Percentiles rank a stretch among this genome's conserved stretches.
Conservation (phyloP, 1,284 basidiomycete genomes). For the Blastosporella zonata region DNA sequence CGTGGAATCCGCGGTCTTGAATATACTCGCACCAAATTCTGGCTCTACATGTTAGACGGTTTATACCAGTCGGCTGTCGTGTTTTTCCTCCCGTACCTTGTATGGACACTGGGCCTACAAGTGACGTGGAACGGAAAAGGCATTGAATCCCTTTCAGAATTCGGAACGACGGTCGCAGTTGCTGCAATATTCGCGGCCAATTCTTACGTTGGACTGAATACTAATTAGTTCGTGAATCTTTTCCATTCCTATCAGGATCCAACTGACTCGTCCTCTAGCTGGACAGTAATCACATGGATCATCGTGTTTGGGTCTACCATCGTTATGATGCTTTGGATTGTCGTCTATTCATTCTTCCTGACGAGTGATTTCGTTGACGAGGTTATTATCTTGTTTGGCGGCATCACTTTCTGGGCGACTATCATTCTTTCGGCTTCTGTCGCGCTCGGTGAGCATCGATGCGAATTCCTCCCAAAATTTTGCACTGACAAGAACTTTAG, state of each 20-base stretch:
- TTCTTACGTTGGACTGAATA: constrained; percentile 85
- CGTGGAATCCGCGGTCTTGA: constrained; percentile 91
- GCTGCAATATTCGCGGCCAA: constrained; percentile 88
- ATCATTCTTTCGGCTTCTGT: constrained; percentile 67
- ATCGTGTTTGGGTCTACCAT: constrained; percentile 78
- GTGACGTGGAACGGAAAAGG: constrained; percentile 72
- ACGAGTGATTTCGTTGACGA: constrained; percentile 74
- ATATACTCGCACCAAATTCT: constrained; percentile 91
- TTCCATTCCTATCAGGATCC: background rate
- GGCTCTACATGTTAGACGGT: constrained; percentile 93
- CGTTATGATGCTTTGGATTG: constrained; percentile 82
- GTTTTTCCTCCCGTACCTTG: constrained; percentile 87
- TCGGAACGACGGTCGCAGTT: constrained; percentile 90
- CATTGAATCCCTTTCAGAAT: constrained; percentile 80
- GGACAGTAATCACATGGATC: constrained; percentile 86
- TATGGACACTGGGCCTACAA: constrained; percentile 64
- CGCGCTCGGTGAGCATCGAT: constrained; percentile 59
- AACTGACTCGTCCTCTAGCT: constrained; percentile 43
- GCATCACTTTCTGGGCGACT: constrained; percentile 80
- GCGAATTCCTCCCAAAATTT: constrained; percentile 20
- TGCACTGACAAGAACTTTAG: constrained; percentile 35
- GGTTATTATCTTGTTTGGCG: constrained; percentile 71
- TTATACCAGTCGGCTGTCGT: constrained; percentile 90
- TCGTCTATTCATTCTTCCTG: constrained; percentile 77
- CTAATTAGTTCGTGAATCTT: constrained; percentile 68